Evolutionary conservation across 2,329 filamentous ascomycete genomes (phyloP).

Genomic region (Fusarium neocosmosporiellum): DNA sequence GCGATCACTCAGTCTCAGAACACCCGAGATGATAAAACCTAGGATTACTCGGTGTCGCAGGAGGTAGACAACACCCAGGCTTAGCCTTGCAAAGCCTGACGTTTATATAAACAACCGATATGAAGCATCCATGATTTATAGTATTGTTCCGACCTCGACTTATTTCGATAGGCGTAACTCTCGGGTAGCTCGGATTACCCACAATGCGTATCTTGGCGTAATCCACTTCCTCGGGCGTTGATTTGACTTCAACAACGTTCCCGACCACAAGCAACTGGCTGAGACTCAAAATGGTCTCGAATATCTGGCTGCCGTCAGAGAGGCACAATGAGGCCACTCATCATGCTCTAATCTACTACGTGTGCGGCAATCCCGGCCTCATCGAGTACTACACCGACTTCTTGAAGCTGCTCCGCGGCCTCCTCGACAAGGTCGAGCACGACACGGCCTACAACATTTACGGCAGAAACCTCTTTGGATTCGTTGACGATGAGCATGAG

Average conservation of each 20-base stretch:
- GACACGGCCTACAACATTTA: slow-evolving; percentile 63
- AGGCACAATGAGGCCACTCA: slow-evolving; percentile 29
- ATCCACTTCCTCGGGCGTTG: not conserved
- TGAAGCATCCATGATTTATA: not conserved
- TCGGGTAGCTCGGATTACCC: slow-evolving; percentile 1
- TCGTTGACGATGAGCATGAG: slow-evolving; percentile 63
- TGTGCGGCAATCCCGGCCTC: slow-evolving; percentile 82
- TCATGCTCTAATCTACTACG: slow-evolving; percentile 72
- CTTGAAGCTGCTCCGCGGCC: slow-evolving; percentile 65
- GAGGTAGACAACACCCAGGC: fast-evolving
- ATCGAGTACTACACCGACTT: slow-evolving; percentile 80
- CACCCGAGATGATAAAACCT: not conserved
- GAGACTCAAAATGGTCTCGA: slow-evolving; percentile 32
- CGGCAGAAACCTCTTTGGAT: slow-evolving; percentile 69
- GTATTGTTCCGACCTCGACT: not conserved
- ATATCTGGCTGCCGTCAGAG: slow-evolving; percentile 47
- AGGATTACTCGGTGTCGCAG: not conserved
- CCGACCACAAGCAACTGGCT: not conserved
- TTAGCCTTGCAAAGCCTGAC: not conserved
- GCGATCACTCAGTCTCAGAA: not conserved
- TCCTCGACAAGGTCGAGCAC: slow-evolving; percentile 59
- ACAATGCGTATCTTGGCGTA: not conserved
- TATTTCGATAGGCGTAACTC: not conserved
- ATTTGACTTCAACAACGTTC: not conserved
- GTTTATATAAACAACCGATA: not conserved